These are phyloP conservation scores for Plasmodium vivax DNA, from an alignment of 169 alveolate species.

Conservation along the genomic window DNA sequence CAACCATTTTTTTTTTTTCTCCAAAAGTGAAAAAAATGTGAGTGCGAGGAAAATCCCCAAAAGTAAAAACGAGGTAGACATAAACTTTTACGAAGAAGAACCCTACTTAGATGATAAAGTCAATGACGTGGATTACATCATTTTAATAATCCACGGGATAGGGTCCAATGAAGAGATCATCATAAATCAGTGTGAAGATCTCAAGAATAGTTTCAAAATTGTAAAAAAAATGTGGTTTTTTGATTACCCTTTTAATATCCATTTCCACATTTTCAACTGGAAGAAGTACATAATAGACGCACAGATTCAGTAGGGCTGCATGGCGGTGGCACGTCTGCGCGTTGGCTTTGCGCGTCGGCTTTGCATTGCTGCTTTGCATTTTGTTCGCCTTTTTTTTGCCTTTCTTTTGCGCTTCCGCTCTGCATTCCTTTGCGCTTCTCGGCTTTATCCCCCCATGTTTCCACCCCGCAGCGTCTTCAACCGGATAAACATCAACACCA, in stretches of 20 bases:
- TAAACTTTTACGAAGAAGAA: constrained; percentile 71
- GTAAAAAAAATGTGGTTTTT: constrained; percentile 83
- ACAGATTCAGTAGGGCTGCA: constrained; percentile 78
- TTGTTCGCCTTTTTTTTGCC: neutral
- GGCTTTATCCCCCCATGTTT: neutral
- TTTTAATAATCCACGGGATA: constrained; percentile 84
- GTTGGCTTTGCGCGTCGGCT: neutral
- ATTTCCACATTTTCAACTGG: constrained; percentile 82
- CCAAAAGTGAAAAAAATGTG: constrained; percentile 16
- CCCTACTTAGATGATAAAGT: constrained; percentile 64
- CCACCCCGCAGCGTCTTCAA: constrained; percentile 40
- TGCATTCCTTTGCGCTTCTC: neutral
- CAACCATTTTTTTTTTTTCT: constrained; percentile 18
- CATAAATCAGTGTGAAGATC: constrained; percentile 78
- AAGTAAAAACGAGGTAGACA: constrained; percentile 22
- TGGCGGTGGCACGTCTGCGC: neutral
- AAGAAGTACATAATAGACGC: constrained; percentile 85
- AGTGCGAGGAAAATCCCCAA: constrained; percentile 3
- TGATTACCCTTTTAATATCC: constrained; percentile 77
- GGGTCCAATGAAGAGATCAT: constrained; percentile 79
- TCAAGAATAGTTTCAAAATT: constrained; percentile 77
- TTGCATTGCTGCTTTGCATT: neutral
- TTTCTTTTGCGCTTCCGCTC: too few species aligned
- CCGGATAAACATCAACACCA: constrained; percentile 61
- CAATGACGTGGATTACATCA: constrained; percentile 77